phyloP scores from a whole-genome alignment of 73 alveolate species.

The Stentor roeselii region DNA sequence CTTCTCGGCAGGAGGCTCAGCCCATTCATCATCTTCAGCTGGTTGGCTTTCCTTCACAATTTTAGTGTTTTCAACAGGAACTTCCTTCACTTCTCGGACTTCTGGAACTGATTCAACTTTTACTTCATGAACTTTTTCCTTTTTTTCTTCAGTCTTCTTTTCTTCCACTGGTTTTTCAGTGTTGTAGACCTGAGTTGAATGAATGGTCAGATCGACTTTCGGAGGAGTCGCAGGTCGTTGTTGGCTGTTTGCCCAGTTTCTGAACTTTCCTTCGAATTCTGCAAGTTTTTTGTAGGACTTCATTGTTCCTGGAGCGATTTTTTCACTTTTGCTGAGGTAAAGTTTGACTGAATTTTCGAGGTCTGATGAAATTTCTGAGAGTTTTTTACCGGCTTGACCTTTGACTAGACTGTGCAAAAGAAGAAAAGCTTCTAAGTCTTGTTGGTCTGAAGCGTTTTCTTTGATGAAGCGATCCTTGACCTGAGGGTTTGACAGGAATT shows the following conservation, averaged over 20 bases:
- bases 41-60: background rate
- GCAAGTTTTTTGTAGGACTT: slow-evolving; percentile 14
- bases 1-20: background rate
- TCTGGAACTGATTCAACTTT: background rate
- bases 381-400: slow-evolving; percentile 16
- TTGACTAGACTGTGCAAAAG: background rate
- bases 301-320: slow-evolving; percentile 16
- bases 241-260: background rate
- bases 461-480: background rate
- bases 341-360: background rate
- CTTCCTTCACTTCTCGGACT: background rate
- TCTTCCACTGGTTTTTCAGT: no score
- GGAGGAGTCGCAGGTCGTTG: background rate
- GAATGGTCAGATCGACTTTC: background rate
- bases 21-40: background rate
- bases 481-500: background rate
- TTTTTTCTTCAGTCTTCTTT: background rate
- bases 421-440: slow-evolving; percentile 3
- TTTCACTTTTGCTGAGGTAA: slow-evolving; percentile 4
- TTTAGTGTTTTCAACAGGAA: background rate
- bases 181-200: background rate
- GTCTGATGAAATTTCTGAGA: background rate
- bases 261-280: background rate
- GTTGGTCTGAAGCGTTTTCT: background rate
- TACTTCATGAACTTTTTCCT: background rate